These are phyloP conservation scores for Colletotrichum sidae DNA, from an alignment of 2,329 filamentous ascomycete genomes.

Conservation along the genomic window DNA sequence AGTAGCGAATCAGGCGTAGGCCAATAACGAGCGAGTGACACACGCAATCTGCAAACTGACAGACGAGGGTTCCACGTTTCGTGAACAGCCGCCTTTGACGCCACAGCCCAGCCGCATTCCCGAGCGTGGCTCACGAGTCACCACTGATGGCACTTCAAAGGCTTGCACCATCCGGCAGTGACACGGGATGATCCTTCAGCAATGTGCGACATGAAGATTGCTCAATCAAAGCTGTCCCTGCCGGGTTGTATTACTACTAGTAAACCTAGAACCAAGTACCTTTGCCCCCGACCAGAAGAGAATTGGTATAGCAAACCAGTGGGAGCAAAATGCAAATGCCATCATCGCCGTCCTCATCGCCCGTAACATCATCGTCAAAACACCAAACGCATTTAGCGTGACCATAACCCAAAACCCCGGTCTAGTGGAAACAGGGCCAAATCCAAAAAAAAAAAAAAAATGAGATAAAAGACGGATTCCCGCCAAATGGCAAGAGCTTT, in stretches of 20 bases:
- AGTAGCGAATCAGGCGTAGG: conserved; percentile 26
- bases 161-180: background rate
- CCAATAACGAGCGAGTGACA: conserved; percentile 24
- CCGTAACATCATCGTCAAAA: conserved; percentile 18
- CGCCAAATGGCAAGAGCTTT: conserved; percentile 25
- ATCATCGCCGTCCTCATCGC: conserved; percentile 26
- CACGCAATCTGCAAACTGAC: conserved; percentile 13
- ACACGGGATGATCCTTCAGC: background rate
- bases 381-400: conserved; percentile 16
- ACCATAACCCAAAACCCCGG: conserved; percentile 26
- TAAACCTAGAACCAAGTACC: conserved; percentile 34
- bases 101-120: conserved; percentile 1
- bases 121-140: background rate
- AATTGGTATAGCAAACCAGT: conserved; percentile 34
- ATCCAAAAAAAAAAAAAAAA: conserved; percentile 7
- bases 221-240: conserved; percentile 18
- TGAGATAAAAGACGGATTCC: background rate
- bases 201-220: too few species aligned
- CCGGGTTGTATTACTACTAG: conserved; percentile 36
- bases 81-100: conserved; percentile 20
- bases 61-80: conserved; percentile 16
- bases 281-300: conserved; percentile 30
- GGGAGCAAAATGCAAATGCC: conserved; percentile 34
- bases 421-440: conserved; percentile 32
- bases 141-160: background rate